These are phyloP conservation scores for Populus pruinosa DNA, from an alignment of 345 rosid genomes.

Conservation along the genomic window DNA sequence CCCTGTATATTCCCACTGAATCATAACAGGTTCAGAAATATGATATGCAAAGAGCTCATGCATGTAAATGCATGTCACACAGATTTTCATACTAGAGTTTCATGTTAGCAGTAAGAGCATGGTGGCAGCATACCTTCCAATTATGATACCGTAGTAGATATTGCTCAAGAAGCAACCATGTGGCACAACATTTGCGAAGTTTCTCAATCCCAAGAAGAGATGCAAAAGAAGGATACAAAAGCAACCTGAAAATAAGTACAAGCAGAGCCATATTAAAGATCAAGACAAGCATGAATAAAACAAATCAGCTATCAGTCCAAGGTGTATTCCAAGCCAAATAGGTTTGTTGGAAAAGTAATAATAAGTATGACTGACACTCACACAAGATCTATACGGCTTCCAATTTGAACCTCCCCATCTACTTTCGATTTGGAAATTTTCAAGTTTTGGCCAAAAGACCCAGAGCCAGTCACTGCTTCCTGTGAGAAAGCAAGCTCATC, in stretches of 20 bases:
- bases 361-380: constrained; percentile 44
- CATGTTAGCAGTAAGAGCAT: constrained; percentile 4
- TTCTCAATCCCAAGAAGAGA: constrained; percentile 91
- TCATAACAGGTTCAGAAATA: constrained; percentile 36
- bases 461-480: constrained; percentile 43
- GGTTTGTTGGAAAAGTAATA: constrained; percentile 11
- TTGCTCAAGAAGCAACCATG: constrained; percentile 95
- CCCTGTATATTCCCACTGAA: constrained; percentile 90
- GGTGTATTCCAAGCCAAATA: constrained; percentile 4
- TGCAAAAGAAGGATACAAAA: constrained; percentile 86
- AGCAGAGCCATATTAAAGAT: not conserved
- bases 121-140: constrained; percentile 70
- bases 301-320: not conserved
- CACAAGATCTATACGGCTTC: constrained; percentile 91
- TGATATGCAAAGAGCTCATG: constrained; percentile 5
- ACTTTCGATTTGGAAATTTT: constrained; percentile 40
- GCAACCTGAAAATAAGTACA: constrained; percentile 51
- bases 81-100: constrained; percentile 16
- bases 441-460: constrained; percentile 45
- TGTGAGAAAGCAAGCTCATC: constrained; percentile 95
- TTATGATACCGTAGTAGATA: constrained; percentile 74
- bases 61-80: not conserved
- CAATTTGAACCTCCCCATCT: constrained; percentile 58
- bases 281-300: constrained; percentile 16
- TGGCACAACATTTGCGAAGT: constrained; percentile 87